These are phyloP conservation scores for Gelatoporia subvermispora DNA, from an alignment of 768 basidiomycete genomes.

Conservation along the genomic window DNA sequence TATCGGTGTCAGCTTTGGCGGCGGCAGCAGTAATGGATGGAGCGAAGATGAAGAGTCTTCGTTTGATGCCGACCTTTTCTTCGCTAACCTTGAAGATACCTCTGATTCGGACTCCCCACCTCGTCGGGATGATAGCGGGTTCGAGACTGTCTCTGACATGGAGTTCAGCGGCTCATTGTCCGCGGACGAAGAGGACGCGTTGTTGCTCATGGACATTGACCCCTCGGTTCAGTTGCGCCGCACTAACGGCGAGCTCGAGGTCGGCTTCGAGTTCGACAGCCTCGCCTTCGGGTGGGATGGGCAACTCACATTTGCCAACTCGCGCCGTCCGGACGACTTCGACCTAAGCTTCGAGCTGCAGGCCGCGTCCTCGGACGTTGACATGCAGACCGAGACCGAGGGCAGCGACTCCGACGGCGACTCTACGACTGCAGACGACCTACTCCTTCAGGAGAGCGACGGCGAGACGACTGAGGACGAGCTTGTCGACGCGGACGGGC, in stretches of 20 bases:
- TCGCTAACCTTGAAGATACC: slow-evolving; percentile 67
- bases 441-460: slow-evolving; percentile 38
- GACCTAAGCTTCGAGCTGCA: slow-evolving; percentile 22
- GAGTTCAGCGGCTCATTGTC: slow-evolving; percentile 17
- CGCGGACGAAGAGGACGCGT: slow-evolving; percentile 23
- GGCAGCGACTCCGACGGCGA: slow-evolving; percentile 27
- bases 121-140: slow-evolving; percentile 37
- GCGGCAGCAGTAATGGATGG: slow-evolving; percentile 66
- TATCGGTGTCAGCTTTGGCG: slow-evolving; percentile 43
- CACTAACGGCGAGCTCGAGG: slow-evolving; percentile 18
- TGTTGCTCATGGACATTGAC: slow-evolving; percentile 24
- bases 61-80: slow-evolving; percentile 83
- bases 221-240: slow-evolving; percentile 21
- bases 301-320: slow-evolving; percentile 15
- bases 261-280: slow-evolving; percentile 23
- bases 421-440: slow-evolving; percentile 38
- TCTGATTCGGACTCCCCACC: slow-evolving; percentile 44
- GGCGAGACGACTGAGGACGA: slow-evolving; percentile 85
- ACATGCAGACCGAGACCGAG: slow-evolving; percentile 52
- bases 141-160: slow-evolving; percentile 19
- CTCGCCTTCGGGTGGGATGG: slow-evolving; percentile 24
- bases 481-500: slow-evolving; percentile 67
- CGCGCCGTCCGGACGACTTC: slow-evolving; percentile 5
- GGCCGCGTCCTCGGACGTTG: slow-evolving; percentile 33
- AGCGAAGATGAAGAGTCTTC: slow-evolving; percentile 70